These are phyloP conservation scores for Fusarium humuli DNA, from an alignment of 2,329 filamentous ascomycete genomes.

Conservation along the genomic window DNA sequence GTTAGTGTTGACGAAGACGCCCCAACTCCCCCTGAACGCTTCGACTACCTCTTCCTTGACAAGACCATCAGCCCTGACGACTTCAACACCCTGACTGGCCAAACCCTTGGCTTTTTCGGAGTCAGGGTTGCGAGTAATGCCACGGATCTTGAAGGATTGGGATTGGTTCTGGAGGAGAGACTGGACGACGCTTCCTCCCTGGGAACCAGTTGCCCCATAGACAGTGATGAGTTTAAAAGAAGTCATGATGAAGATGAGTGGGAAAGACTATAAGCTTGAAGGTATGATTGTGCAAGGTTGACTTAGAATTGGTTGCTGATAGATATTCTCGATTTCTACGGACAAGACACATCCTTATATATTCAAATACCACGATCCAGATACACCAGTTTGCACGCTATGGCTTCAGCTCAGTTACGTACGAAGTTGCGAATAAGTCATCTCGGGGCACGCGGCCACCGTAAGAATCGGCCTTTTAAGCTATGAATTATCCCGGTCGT, in stretches of 20 bases:
- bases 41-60: slow-evolving; percentile 39
- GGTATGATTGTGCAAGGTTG: slow-evolving; percentile 1
- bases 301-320: slow-evolving; percentile 24
- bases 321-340: background rate
- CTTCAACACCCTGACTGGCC: slow-evolving; percentile 44
- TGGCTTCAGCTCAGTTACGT: background rate
- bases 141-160: slow-evolving; percentile 45
- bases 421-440: slow-evolving; percentile 18
- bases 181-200: slow-evolving; percentile 48
- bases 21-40: slow-evolving; percentile 51
- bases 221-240: slow-evolving; percentile 48
- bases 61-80: slow-evolving; percentile 49
- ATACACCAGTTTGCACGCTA: background rate
- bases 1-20: slow-evolving; percentile 51
- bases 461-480: slow-evolving; percentile 22
- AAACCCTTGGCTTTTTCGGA: slow-evolving; percentile 48
- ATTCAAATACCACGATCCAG: slow-evolving; percentile 13
- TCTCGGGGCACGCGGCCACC: slow-evolving; percentile 14
- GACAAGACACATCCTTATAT: slow-evolving; percentile 27
- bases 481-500: slow-evolving; percentile 29
- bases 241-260: slow-evolving; percentile 35
- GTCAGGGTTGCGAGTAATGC: slow-evolving; percentile 47
- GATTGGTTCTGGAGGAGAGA: slow-evolving; percentile 49
- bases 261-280: background rate
- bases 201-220: slow-evolving; percentile 49